These are phyloP conservation scores for Rhodotorula sp. DNA, from an alignment of 1,284 basidiomycete genomes.

Conservation along the genomic window DNA sequence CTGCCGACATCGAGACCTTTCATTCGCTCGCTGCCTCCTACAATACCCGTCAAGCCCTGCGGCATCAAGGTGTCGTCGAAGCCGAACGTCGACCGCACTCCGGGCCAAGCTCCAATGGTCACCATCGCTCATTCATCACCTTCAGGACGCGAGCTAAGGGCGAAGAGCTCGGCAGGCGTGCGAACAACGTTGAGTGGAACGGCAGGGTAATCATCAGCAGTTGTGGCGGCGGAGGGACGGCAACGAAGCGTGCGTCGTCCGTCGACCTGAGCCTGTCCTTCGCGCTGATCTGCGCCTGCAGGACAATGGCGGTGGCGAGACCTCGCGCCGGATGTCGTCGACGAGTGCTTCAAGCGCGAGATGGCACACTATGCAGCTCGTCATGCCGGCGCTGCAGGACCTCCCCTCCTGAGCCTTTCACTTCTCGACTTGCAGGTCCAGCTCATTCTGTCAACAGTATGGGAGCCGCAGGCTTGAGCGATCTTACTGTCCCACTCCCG, in stretches of 20 bases:
- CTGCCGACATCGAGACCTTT: conserved; percentile 2
- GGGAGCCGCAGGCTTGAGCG: too few relatives aligned
- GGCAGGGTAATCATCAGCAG: not conserved
- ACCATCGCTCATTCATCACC: conserved; percentile 18
- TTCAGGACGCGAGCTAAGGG: not conserved
- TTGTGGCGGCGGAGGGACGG: not conserved
- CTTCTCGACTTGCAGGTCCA: not conserved
- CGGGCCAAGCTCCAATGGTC: not conserved
- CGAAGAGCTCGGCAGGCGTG: not conserved
- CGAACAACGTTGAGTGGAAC: too few relatives aligned
- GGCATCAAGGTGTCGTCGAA: conserved; percentile 12
- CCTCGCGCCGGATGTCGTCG: conserved; percentile 12
- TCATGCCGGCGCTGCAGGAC: not conserved
- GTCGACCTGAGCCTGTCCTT: not conserved
- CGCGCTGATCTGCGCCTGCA: not conserved
- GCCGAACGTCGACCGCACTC: not conserved
- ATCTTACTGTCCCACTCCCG: not conserved
- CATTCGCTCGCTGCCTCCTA: not conserved
- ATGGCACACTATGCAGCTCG: not conserved
- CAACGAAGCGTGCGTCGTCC: not conserved
- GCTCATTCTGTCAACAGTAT: not conserved
- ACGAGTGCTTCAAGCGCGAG: not conserved
- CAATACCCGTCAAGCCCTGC: not conserved
- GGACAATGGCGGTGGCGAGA: conserved; percentile 9
- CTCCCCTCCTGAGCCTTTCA: not conserved